Evolutionary conservation across 2,329 filamentous ascomycete species (phyloP), one percentile per base, ranked within the genome.

Genomic region (Penicillium sp.): DNA sequence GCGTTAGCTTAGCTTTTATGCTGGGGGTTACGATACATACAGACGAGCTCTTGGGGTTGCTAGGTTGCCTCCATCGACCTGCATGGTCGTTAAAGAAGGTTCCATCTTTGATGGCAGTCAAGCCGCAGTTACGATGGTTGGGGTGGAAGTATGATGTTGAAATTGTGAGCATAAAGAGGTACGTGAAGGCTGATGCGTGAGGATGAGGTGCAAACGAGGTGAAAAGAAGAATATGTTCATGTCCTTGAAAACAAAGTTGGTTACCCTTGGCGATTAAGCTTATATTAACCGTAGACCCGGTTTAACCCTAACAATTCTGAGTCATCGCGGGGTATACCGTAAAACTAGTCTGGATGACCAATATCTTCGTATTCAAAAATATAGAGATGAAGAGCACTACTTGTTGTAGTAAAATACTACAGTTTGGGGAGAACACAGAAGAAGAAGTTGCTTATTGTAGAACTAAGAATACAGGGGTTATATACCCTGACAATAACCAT

Each of bases 251-350:
- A 45, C 1, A 6, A 29, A 45, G 17, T 29, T 12, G 42, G 17
- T 27, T 46, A 4, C 17, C 17, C 25, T 29, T 45, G 23, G 10
- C 23, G 3, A 7, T 35, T 47, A 17, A 33, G 45, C 46, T 35
- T 48, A 23, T 37, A 23, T 25, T 6, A 35, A 35, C 43, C 17
- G 10, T 29, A 12, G 12, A 29, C 31, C 46, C 21, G 31, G 46
- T 48, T 48, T 48, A 48, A 25, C 46, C 46, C 46, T 48, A 48
- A 37, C 31, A 19, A 19, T 35, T 48, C 31, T 48, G 46, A 48
- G 21, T 48, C 46, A 48, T 48, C 15, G 46, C 46, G 46, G 31
- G 46, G 46, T 35, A 47, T 47, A 47, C n/a, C 33, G 33, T 2
- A 43, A 9, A 45, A 31, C 23, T 17, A 25, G 13, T 25, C 17